These are phyloP conservation scores for Ceratobasidium theobromae DNA, from an alignment of 1,284 basidiomycete genomes.

Conservation along the genomic window DNA sequence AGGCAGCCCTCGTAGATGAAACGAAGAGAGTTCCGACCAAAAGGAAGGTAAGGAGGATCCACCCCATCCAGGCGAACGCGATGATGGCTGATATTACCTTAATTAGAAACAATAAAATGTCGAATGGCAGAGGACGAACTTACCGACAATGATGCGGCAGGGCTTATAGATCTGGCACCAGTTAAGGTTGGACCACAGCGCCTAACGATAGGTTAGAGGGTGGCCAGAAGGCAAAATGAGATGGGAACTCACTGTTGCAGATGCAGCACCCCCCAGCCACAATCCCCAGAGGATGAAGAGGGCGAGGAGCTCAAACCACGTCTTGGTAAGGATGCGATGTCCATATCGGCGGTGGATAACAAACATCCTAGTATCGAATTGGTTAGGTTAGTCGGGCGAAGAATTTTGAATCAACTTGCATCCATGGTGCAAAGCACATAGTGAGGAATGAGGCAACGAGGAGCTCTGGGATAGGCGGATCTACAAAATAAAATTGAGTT, in stretches of 20 bases:
- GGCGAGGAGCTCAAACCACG: conserved; percentile 21
- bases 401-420: neutral
- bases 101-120: neutral
- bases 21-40: conserved; percentile 23
- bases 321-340: conserved; percentile 21
- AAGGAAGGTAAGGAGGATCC: conserved; percentile 17
- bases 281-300: conserved; percentile 19
- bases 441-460: conserved; percentile 20
- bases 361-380: conserved; percentile 2
- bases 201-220: neutral
- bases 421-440: conserved; percentile 24
- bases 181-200: conserved; percentile 22
- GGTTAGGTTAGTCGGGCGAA: neutral
- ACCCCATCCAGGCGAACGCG: conserved; percentile 27
- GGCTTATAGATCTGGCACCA: conserved; percentile 31
- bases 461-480: conserved; percentile 13
- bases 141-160: conserved; percentile 23
- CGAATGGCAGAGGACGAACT: neutral
- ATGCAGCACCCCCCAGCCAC: conserved; percentile 19
- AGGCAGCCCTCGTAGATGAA: conserved; percentile 8
- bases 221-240: neutral
- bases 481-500: neutral
- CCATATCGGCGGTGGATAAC: conserved; percentile 15
- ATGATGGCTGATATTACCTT: conserved; percentile 3
- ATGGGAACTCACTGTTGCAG: conserved; percentile 9